Evolutionary conservation across 1,284 basidiomycete genomes (phyloP), one percentile per base, ranked within the genome.

Genomic region (Vanrija humicola): DNA sequence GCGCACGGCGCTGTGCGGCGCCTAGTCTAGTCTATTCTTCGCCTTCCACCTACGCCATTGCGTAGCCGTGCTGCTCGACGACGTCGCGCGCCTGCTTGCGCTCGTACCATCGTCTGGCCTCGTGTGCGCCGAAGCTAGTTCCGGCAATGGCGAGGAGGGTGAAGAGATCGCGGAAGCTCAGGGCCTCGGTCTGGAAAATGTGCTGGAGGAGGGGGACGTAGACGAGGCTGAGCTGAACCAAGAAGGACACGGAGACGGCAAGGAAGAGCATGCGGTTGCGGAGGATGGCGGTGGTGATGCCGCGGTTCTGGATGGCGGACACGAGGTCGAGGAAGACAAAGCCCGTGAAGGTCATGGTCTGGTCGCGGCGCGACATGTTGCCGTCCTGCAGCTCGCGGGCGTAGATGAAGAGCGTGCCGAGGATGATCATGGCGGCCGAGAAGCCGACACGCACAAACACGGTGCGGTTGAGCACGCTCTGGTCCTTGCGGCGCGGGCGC

Each of bases 261-360:
- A 86, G 80, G 55, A 94, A 78, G 54, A 98, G 82, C 90, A 98
- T 95, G 64, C 82, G 81, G 79, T 98, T 98, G 65, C 87, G 84
- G 55, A 83, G 79, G 23, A 92, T 69, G 9, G 84, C 84, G 64
- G 88, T 90, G 19, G 86, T 86, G 8, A 96, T 82, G 8, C 93
- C 92, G 45, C 95, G 87, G 75, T 92, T 96, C 75, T 98, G 95
- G 18, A 97, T 76, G 0, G 95, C 95, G 21, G 91, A 95, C 1
- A 92, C 89, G 40, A 98, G 84, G 77, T 98, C 95, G 56, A 98
- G 86, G 80, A 98, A 89, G 55, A 98, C 95, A 76, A 98, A 98
- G 70, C 86, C 88, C 16, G 92, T 90, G 74, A 98, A 98, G 5
- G 94, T 98, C 92, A 94, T 67, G 0, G 94, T 96, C 74, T 96